phyloP scores from a whole-genome alignment of 352 stramenopile species.

The Poterioochromonas sp. region DNA sequence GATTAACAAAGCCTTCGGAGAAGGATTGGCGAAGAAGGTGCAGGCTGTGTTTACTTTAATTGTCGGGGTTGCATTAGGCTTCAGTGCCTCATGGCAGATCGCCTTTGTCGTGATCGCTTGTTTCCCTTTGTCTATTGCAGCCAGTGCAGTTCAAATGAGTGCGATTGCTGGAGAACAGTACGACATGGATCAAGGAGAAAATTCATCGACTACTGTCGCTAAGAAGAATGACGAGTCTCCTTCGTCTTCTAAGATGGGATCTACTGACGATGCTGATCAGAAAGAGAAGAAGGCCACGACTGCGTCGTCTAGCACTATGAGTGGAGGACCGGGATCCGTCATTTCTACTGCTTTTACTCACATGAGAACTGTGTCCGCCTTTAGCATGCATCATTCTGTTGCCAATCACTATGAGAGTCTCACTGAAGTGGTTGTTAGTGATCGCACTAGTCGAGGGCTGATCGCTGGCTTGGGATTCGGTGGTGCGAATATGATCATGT shows the following conservation, averaged over 20 bases:
- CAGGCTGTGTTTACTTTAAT: background rate
- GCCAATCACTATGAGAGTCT: background rate
- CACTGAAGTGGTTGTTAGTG: background rate
- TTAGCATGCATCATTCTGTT: background rate
- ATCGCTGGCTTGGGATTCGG: background rate
- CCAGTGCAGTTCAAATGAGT: background rate
- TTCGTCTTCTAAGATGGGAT: too few relatives aligned
- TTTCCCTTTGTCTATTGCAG: background rate
- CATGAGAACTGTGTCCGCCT: constrained; percentile 3
- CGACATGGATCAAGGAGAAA: background rate
- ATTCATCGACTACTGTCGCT: background rate
- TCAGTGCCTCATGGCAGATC: background rate
- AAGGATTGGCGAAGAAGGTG: background rate
- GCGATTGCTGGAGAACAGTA: background rate
- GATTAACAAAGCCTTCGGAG: background rate
- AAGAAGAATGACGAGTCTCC: background rate
- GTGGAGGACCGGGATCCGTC: too few relatives aligned
- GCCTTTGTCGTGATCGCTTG: constrained; percentile 5
- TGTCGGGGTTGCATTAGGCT: background rate
- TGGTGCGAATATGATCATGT: background rate
- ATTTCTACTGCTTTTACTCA: constrained; percentile 15
- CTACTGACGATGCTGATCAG: background rate
- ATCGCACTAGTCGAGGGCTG: background rate
- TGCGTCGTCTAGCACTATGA: too few relatives aligned
- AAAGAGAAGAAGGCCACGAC: background rate